Evolutionary conservation across 257 asterid species (phyloP).

Genomic region (Knoxia roxburghii): DNA sequence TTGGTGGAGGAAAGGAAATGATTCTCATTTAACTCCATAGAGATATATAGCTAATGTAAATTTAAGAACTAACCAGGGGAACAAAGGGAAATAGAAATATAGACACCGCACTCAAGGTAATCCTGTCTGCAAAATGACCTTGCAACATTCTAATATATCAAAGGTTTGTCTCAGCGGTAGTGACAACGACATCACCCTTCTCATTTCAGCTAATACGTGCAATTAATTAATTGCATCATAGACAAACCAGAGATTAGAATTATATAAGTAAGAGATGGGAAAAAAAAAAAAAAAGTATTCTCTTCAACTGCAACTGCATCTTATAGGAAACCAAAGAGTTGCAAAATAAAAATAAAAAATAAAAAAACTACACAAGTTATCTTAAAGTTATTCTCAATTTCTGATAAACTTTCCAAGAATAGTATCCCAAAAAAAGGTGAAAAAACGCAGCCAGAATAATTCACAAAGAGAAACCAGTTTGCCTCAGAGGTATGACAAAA

Average conservation of each 20-base stretch:
- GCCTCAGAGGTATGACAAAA: conserved; percentile 58
- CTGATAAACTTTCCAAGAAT: neutral
- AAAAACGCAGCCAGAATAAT: too few relatives aligned
- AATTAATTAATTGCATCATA: conserved; percentile 11
- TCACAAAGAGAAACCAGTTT: neutral
- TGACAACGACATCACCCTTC: conserved; percentile 32
- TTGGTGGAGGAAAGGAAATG: too few relatives aligned
- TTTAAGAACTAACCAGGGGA: too few relatives aligned
- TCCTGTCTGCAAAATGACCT: too few relatives aligned
- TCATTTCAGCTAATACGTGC: conserved; percentile 28
- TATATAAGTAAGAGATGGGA: too few relatives aligned
- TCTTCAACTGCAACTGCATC: neutral
- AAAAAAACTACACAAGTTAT: too few relatives aligned
- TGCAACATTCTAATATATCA: neutral
- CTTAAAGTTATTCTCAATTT: neutral
- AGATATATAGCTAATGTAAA: too few relatives aligned
- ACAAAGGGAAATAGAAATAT: too few relatives aligned
- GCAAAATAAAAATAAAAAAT: neutral
- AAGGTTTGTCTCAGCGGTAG: conserved; percentile 19
- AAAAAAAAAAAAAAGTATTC: too few relatives aligned
- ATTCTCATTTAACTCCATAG: too few relatives aligned
- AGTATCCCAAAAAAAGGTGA: neutral
- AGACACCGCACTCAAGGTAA: too few relatives aligned
- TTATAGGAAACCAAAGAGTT: too few relatives aligned
- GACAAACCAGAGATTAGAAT: conserved; percentile 21